Evolutionary conservation across 2,329 filamentous ascomycete genomes (phyloP).

Genomic region (Cytospora mali): DNA sequence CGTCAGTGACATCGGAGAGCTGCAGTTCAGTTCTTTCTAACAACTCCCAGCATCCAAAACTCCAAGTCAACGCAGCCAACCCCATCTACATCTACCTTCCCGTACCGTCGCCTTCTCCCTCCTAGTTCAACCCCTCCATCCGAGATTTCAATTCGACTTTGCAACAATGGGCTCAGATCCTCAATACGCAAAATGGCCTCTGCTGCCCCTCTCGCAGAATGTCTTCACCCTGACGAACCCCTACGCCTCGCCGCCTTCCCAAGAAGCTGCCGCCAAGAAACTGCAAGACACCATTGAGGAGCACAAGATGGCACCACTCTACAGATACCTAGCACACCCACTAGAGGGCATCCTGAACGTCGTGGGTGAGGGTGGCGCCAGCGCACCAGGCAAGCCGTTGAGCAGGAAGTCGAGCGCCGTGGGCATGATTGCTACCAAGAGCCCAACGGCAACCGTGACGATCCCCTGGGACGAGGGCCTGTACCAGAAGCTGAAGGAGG

Average conservation of each 20-base stretch:
- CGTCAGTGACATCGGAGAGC: conserved; percentile 23
- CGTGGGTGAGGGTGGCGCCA: conserved; percentile 64
- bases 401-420: conserved; percentile 71
- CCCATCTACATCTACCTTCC: not conserved
- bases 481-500: conserved; percentile 75
- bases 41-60: conserved; percentile 19
- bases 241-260: conserved; percentile 65
- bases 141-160: conserved; percentile 16
- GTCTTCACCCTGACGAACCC: conserved; percentile 87
- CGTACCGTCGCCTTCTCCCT: not conserved
- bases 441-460: conserved; percentile 63
- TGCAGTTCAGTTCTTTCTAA: conserved; percentile 6
- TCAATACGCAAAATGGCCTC: conserved; percentile 82
- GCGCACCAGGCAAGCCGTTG: conserved; percentile 57
- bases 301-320: conserved; percentile 86
- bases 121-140: not conserved
- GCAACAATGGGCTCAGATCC: conserved; percentile 75
- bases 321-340: conserved; percentile 81
- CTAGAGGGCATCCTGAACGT: conserved; percentile 80
- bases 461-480: conserved; percentile 90
- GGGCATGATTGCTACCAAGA: conserved; percentile 75
- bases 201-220: conserved; percentile 79
- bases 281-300: conserved; percentile 81
- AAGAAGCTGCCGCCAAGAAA: conserved; percentile 71
- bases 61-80: conserved; percentile 1